These are phyloP conservation scores for Saccharomycopsis hybrid DNA, from an alignment of 1,139 yeast genomes.

Conservation along the genomic window DNA sequence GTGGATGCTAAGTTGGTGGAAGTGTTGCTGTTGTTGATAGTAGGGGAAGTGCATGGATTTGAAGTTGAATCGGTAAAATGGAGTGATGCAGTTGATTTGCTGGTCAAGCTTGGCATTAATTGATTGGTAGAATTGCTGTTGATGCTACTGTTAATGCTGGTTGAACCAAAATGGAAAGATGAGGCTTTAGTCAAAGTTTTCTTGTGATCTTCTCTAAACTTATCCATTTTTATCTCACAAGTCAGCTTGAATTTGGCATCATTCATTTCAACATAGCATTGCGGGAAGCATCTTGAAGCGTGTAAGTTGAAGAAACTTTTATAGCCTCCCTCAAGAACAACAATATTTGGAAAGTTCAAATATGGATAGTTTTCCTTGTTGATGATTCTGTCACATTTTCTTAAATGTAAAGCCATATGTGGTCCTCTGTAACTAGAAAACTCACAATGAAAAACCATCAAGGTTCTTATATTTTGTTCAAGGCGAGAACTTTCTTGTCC, in stretches of 20 bases:
- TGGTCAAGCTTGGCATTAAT: too few relatives aligned
- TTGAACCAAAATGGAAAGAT: constrained; percentile 27
- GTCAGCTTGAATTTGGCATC: constrained; percentile 58
- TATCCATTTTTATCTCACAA: constrained; percentile 68
- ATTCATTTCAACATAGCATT: constrained; percentile 81
- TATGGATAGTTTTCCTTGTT: constrained; percentile 75
- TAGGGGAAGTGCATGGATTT: too few relatives aligned
- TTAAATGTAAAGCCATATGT: constrained; percentile 76
- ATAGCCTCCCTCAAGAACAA: constrained; percentile 88
- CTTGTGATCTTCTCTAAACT: constrained; percentile 57
- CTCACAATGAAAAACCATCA: constrained; percentile 89
- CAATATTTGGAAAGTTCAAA: constrained; percentile 80
- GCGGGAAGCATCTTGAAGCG: constrained; percentile 58
- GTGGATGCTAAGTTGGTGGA: too few relatives aligned
- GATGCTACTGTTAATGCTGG: not conserved
- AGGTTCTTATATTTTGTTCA: constrained; percentile 29
- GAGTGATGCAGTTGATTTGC: too few relatives aligned
- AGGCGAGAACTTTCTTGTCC: not conserved
- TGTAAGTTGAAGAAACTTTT: constrained; percentile 60
- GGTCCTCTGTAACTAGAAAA: constrained; percentile 93
- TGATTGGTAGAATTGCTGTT: not conserved
- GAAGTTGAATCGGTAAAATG: too few relatives aligned
- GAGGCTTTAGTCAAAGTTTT: constrained; percentile 33
- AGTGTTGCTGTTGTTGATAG: too few relatives aligned
- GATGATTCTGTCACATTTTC: constrained; percentile 72